Evolutionary conservation across 768 basidiomycete species (phyloP).

Genomic region (Suillus brevipes): DNA sequence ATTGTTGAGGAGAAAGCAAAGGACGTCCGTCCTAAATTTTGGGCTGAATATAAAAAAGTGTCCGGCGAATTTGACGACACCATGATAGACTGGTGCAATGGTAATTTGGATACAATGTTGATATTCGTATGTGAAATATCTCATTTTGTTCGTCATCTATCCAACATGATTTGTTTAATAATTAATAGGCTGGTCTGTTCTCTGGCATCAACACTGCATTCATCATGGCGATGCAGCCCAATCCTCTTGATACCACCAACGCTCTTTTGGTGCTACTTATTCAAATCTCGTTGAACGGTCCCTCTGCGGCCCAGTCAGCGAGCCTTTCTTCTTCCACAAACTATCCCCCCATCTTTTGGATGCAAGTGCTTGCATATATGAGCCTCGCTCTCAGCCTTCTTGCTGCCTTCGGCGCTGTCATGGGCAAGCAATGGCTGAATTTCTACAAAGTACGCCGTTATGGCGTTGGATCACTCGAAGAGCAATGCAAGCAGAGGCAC

Average conservation of each 20-base stretch:
- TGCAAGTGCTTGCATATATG: slow-evolving; percentile 13
- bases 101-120: neutral
- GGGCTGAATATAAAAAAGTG: neutral
- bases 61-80: neutral
- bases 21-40: neutral
- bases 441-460: neutral
- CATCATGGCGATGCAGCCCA: slow-evolving; percentile 13
- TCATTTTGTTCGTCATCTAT: too few relatives aligned
- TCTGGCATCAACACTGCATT: slow-evolving; percentile 16
- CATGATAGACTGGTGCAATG: neutral
- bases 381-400: slow-evolving; percentile 16
- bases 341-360: slow-evolving; percentile 1
- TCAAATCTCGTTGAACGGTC: neutral
- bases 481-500: slow-evolving; percentile 10
- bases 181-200: slow-evolving; percentile 17
- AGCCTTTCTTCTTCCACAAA: slow-evolving; percentile 2
- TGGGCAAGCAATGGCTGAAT: slow-evolving; percentile 19
- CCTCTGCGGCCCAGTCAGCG: neutral
- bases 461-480: slow-evolving; percentile 4
- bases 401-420: slow-evolving; percentile 15
- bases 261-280: slow-evolving; percentile 12
- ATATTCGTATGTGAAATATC: neutral
- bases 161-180: too few relatives aligned
- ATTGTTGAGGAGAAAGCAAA: neutral
- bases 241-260: slow-evolving; percentile 13